Evolutionary conservation across 345 rosid genomes (phyloP), one percentile per base, ranked within the genome.

Genomic region (Populus nigra): DNA sequence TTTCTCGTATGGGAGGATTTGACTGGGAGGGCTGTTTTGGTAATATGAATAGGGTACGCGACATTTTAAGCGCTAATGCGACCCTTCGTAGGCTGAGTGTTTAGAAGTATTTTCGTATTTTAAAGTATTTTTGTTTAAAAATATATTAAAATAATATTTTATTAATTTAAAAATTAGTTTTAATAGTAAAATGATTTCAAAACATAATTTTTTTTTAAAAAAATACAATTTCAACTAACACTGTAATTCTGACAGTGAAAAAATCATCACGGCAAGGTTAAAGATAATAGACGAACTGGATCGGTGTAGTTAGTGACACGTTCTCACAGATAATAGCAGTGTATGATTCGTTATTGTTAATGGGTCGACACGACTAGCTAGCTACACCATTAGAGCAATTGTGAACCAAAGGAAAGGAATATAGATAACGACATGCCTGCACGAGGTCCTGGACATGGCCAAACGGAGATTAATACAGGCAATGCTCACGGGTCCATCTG

Each of bases 211-310:
- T 29, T 39, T 29, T 29, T 1, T 1, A 59, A 4, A 33, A 33
- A 33, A 33, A 33, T 33, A 33, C 5, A 4, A 33, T 33, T 33
- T 33, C 36, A 33, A 33, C 36, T 33, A 33, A 33, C 5, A 33
- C 36, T 33, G 5, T 35, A 23, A 53, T 0, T 20, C 1, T 23
- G 39, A 73, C 67, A 25, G 74, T 78, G 57, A 36, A 35, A 11
- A 5, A 15, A 65, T 10, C 61, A 80, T 69, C 72, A 23, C 61
- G 79, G 82, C 77, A 72, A 31, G 16, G 18, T 22, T 27, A 12
- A 75, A 8, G 79, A 38, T 41, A 55, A 81, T 25, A 76, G 47
- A 15, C 78, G 71, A 73, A 6, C 45, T 39, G 73, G 70, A 70
- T 55, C 68, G 20, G 18, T n/a, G 16, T 25, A 74, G 27, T 1